Evolutionary conservation across 2,329 filamentous ascomycete genomes (phyloP).

Genomic region (Penicillium sp.): DNA sequence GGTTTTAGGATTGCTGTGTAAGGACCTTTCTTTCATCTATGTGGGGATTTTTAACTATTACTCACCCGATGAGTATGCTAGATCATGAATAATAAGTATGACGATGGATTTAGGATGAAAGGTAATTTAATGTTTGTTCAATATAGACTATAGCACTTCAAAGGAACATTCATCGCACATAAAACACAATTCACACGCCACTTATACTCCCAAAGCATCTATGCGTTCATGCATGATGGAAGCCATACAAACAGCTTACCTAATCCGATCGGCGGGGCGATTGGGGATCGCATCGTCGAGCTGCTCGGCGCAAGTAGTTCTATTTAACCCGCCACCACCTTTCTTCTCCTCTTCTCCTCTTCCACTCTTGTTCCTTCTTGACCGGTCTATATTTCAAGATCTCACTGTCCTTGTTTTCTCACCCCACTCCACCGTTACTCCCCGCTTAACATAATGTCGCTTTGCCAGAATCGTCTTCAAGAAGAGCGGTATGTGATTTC

Average conservation of each 20-base stretch:
- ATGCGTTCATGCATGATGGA: not conserved
- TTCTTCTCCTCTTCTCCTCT: not conserved
- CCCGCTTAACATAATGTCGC: conserved; percentile 61
- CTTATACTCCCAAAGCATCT: not conserved
- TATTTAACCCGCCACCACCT: not conserved
- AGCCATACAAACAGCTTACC: not conserved
- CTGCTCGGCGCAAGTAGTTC: not conserved
- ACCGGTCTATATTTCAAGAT: not conserved
- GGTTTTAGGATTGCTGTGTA: not conserved
- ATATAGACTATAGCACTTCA: not conserved
- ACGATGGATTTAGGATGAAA: not conserved
- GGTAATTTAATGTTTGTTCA: not conserved
- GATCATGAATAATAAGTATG: not conserved
- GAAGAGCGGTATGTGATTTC: conserved; percentile 71
- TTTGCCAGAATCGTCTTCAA: conserved; percentile 83
- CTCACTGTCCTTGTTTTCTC: not conserved
- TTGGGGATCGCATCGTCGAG: conserved; percentile 1
- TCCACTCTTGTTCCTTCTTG: not conserved
- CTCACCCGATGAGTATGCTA: not conserved
- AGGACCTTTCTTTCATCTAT: not conserved
- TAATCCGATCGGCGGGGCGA: conserved; percentile 5
- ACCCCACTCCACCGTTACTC: not conserved
- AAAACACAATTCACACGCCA: not conserved
- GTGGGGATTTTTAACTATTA: not conserved
- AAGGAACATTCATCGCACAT: not conserved